Evolutionary conservation across 2,329 filamentous ascomycete genomes (phyloP).

Genomic region (Aphanocladium album): DNA sequence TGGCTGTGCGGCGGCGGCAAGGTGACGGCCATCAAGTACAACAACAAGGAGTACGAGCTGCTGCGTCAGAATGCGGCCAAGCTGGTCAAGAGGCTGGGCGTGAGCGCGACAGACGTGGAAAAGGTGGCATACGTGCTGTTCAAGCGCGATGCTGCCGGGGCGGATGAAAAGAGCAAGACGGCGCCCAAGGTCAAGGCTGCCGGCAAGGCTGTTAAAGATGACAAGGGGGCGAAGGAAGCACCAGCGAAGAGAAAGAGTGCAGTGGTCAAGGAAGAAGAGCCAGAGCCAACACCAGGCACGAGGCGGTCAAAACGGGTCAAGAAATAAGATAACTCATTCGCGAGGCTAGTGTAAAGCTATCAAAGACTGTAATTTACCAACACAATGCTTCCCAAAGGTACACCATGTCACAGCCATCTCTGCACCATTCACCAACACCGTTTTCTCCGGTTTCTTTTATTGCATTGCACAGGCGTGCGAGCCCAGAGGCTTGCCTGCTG

Average conservation of each 20-base stretch:
- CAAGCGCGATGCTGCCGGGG: conserved; percentile 27
- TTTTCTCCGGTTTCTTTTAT: neutral
- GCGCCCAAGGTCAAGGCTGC: neutral
- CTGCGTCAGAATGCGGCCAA: conserved; percentile 40
- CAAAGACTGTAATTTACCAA: neutral
- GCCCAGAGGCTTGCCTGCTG: neutral
- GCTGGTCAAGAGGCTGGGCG: conserved; percentile 44
- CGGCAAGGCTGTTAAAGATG: neutral
- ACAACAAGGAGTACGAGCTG: conserved; percentile 59
- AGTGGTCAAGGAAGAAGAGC: neutral
- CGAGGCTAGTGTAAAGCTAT: conserved; percentile 7
- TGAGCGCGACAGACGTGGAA: conserved; percentile 60
- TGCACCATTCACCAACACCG: neutral
- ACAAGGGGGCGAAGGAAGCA: neutral
- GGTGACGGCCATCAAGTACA: conserved; percentile 54
- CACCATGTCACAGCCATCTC: neutral
- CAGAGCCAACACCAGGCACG: neutral
- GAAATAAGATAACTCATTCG: neutral
- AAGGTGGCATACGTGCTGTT: conserved; percentile 67
- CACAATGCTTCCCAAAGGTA: neutral
- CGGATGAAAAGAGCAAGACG: neutral
- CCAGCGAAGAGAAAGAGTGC: conserved; percentile 1
- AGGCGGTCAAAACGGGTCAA: conserved; percentile 11
- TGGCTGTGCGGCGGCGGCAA: conserved; percentile 58
- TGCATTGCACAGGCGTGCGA: neutral